These are phyloP conservation scores for Starmera dryadoides DNA, from an alignment of 805 yeast genomes.

Conservation along the genomic window DNA sequence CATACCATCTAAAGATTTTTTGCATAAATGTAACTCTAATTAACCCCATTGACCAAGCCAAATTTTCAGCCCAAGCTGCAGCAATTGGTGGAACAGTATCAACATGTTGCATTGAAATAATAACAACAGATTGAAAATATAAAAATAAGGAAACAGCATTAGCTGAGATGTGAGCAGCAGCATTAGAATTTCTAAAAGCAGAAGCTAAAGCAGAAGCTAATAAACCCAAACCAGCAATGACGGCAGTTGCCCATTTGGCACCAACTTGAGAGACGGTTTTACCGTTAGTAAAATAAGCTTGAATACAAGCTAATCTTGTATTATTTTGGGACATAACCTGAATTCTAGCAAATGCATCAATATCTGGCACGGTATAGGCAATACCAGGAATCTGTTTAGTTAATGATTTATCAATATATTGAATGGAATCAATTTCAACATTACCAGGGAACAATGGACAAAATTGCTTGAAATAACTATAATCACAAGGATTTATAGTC, in stretches of 20 bases:
- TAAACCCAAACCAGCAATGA: conserved; percentile 82
- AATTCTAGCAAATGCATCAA: conserved; percentile 71
- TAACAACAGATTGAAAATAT: conserved; percentile 84
- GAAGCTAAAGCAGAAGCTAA: conserved; percentile 76
- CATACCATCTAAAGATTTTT: conserved; percentile 74
- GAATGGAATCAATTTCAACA: conserved; percentile 66
- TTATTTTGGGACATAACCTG: conserved; percentile 28
- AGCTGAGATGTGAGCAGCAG: conserved; percentile 86
- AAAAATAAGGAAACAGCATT: conserved; percentile 77
- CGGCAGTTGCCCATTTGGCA: conserved; percentile 92
- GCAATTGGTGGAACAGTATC: conserved; percentile 89
- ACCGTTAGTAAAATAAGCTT: conserved; percentile 67
- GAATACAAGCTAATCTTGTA: conserved; percentile 61
- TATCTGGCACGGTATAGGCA: conserved; percentile 80
- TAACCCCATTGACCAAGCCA: conserved; percentile 94
- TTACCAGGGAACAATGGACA: conserved; percentile 85
- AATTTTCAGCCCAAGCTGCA: conserved; percentile 83
- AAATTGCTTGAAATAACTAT: conserved; percentile 70
- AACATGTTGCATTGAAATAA: conserved; percentile 79
- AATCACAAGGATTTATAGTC: conserved; percentile 52
- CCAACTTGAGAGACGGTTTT: conserved; percentile 75
- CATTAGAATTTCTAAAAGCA: conserved; percentile 78
- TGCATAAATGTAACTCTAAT: conserved; percentile 80
- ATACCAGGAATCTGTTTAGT: conserved; percentile 67
- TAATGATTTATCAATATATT: conserved; percentile 45